A percentile compares a stretch with the other conserved stretches of the same genome.
Conservation (phyloP, 768 basidiomycete species). For the Holtermanniella nyarrowii region DNA sequence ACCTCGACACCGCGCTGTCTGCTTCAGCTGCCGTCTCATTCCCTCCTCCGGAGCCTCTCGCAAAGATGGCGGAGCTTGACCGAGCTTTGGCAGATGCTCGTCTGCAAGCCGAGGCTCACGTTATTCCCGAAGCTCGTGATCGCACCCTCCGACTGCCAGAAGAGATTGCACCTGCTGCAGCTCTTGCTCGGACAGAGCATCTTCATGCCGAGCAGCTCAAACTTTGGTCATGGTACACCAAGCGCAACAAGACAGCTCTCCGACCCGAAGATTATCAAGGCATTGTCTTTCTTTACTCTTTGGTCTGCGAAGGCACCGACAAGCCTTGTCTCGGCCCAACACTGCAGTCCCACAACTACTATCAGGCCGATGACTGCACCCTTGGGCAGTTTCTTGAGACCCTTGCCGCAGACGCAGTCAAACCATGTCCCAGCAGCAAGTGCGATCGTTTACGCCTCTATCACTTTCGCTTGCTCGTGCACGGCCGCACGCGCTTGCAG, state of each 20-base stretch:
- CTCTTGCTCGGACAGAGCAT: conserved; percentile 58
- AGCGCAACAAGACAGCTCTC: conserved; percentile 75
- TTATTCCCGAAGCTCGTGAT: conserved; percentile 50
- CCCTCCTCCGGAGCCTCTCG: conserved; percentile 79
- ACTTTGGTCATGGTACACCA: conserved; percentile 91
- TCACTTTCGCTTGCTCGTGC: conserved; percentile 84
- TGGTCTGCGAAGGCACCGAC: conserved; percentile 69
- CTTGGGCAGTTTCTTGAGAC: conserved; percentile 88
- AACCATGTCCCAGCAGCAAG: conserved; percentile 68
- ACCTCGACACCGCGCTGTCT: conserved; percentile 76
- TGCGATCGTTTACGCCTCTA: conserved; percentile 70
- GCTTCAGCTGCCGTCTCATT: conserved; percentile 87
- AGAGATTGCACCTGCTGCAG: conserved; percentile 68
- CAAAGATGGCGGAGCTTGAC: conserved; percentile 80
- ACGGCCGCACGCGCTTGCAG: conserved; percentile 70
- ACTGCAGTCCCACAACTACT: conserved; percentile 69
- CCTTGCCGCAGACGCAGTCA: conserved; percentile 45
- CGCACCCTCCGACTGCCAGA: conserved; percentile 50
- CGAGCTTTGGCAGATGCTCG: conserved; percentile 60
- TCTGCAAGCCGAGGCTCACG: conserved; percentile 60
- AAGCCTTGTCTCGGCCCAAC: conserved; percentile 54
- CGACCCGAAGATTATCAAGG: conserved; percentile 87
- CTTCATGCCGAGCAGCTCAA: conserved; percentile 77
- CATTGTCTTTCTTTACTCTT: conserved; percentile 68
- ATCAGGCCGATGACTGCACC: conserved; percentile 84